Percentiles rank a stretch among this genome's conserved stretches.
These are phyloP conservation scores for Primulina huaijiensis DNA, from an alignment of 257 asterid species.

Conservation along the genomic window DNA sequence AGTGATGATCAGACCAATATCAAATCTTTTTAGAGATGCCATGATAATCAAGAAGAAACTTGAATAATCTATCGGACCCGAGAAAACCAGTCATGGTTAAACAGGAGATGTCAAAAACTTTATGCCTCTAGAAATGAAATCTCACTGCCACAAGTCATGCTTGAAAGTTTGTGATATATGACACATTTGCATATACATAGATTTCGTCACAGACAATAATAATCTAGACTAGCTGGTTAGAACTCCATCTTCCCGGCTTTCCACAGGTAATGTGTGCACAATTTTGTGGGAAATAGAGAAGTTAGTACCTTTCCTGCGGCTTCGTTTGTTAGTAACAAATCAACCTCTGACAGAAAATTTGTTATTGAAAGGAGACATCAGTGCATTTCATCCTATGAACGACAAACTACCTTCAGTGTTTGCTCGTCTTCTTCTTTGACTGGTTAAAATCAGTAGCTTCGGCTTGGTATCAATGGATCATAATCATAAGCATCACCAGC, in stretches of 20 bases:
- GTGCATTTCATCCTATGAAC: constrained; percentile 3
- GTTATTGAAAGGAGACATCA: constrained; percentile 18
- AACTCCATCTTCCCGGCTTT: constrained; percentile 2
- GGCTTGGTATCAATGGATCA: constrained; percentile 70
- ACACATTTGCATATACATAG: constrained; percentile 2
- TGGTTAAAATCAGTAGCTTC: constrained; percentile 51
- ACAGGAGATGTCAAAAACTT: not conserved
- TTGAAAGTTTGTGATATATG: not conserved
- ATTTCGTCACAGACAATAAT: not conserved
- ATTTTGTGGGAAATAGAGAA: constrained; percentile 5
- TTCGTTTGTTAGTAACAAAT: not conserved
- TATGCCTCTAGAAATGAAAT: constrained; percentile 1
- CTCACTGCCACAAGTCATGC: not conserved
- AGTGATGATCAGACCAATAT: constrained; percentile 7
- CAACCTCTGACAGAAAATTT: constrained; percentile 22
- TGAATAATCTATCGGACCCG: not conserved
- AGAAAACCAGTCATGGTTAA: not conserved
- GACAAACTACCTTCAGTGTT: not conserved
- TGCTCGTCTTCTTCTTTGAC: not conserved
- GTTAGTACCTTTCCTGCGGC: constrained; percentile 6
- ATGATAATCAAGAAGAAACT: constrained; percentile 7
- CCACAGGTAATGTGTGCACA: not conserved
- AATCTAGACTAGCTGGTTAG: constrained; percentile 20
- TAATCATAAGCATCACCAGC: constrained; percentile 90
- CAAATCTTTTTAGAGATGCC: not conserved